phyloP scores from a whole-genome alignment of 371 early-diverging fungal genomes.

The Coemansia sp. region DNA sequence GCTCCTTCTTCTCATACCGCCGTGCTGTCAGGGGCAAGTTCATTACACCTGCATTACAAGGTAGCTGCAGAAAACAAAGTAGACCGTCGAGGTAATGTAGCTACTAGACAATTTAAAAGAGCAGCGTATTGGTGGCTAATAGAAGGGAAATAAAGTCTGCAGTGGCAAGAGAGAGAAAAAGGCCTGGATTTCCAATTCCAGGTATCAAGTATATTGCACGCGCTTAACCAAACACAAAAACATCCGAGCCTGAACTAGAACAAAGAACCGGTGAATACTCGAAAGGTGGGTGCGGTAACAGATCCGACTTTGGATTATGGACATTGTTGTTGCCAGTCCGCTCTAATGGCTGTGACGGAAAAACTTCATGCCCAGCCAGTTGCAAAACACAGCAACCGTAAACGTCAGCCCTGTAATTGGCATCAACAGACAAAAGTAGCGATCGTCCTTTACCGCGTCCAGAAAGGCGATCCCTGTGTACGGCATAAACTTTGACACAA shows the following conservation, averaged over 20 bases:
- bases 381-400: constrained; percentile 79
- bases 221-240: background rate
- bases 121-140: background rate
- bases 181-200: background rate
- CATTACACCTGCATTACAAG: constrained; percentile 40
- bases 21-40: constrained; percentile 43
- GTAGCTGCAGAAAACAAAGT: background rate
- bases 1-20: constrained; percentile 56
- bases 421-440: constrained; percentile 79
- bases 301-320: background rate
- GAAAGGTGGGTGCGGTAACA: background rate
- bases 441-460: constrained; percentile 74
- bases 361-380: constrained; percentile 95
- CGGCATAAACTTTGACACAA: constrained; percentile 73
- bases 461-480: constrained; percentile 64
- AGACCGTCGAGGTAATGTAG: background rate
- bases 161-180: background rate
- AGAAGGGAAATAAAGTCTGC: background rate
- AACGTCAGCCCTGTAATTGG: constrained; percentile 79
- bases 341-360: constrained; percentile 69
- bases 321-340: background rate
- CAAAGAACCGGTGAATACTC: background rate
- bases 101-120: too few relatives aligned
- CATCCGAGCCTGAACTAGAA: background rate
- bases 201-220: background rate